Evolutionary conservation across 768 basidiomycete genomes (phyloP).

Genomic region (Rhizopogon salebrosus): DNA sequence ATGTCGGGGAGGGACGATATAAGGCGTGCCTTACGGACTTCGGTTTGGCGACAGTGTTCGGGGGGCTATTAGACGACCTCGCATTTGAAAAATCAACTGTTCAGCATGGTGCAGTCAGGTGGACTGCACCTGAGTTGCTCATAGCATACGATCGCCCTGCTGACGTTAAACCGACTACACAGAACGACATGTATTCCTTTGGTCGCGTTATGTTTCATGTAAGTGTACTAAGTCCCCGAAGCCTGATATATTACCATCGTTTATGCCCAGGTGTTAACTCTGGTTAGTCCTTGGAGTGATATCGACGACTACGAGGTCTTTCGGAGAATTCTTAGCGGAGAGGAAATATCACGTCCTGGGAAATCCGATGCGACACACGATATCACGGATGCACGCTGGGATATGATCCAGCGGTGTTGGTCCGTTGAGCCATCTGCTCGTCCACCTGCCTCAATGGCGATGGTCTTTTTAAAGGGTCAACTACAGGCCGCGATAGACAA

Average conservation of each 20-base stretch:
- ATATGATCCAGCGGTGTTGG: neutral
- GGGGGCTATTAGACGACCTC: conserved; percentile 10
- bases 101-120: too few relatives aligned
- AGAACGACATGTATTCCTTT: conserved; percentile 36
- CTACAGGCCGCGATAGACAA: neutral
- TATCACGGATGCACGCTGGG: neutral
- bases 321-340: neutral
- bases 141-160: neutral
- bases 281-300: neutral
- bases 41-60: conserved; percentile 33
- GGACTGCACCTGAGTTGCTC: too few relatives aligned
- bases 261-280: neutral
- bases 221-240: neutral
- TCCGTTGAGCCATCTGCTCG: neutral
- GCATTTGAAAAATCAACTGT: too few relatives aligned
- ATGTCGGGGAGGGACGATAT: conserved; percentile 20
- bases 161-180: conserved; percentile 16
- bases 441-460: neutral
- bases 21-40: conserved; percentile 37
- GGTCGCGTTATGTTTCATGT: conserved; percentile 16
- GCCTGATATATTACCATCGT: neutral
- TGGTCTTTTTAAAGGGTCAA: neutral
- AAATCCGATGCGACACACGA: too few relatives aligned
- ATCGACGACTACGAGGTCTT: neutral
- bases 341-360: neutral